Evolutionary conservation across 495 filamentous ascomycete genomes (phyloP).

Genomic region (Penicillium tannophilum): DNA sequence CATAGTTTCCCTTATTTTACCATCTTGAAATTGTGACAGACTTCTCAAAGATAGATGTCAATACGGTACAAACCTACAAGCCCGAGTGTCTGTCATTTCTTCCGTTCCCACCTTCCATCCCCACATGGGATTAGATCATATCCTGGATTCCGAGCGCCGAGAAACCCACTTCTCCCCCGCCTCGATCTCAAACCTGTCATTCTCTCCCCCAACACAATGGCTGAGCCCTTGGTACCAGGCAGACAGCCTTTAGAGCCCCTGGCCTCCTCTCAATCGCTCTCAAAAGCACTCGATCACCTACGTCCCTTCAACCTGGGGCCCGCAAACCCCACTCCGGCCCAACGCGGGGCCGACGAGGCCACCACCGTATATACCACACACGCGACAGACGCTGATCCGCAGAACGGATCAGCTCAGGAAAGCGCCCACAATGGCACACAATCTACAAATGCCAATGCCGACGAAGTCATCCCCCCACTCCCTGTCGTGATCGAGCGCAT

Average conservation of each 20-base stretch:
- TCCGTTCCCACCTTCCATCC: slow-evolving; percentile 7
- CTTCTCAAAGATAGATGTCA: background rate
- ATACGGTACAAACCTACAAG: background rate
- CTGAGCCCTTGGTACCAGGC: slow-evolving; percentile 8
- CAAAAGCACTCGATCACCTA: slow-evolving; percentile 20
- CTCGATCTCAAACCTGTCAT: slow-evolving; percentile 18
- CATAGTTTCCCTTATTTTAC: background rate
- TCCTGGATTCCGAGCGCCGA: slow-evolving; percentile 23
- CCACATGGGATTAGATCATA: slow-evolving; percentile 26
- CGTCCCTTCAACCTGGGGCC: slow-evolving; percentile 18
- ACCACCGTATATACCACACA: slow-evolving; percentile 1
- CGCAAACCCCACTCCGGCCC: slow-evolving; percentile 4
- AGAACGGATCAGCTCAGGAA: slow-evolving; percentile 14
- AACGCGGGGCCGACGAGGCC: slow-evolving; percentile 19
- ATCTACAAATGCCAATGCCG: background rate
- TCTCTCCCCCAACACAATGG: slow-evolving; percentile 18
- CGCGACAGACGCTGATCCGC: slow-evolving; percentile 10
- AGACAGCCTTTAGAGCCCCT: slow-evolving; percentile 3
- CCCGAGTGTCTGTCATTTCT: background rate
- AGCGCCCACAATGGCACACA: slow-evolving; percentile 10
- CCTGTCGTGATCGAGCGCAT: slow-evolving; percentile 59
- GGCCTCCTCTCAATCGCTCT: slow-evolving; percentile 4
- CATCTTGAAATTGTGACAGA: background rate
- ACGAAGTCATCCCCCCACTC: slow-evolving; percentile 29
- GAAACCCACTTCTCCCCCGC: slow-evolving; percentile 23